A percentile compares a stretch with the other conserved stretches of the same genome.
Evolutionary conservation across 768 basidiomycete genomes (phyloP).

Genomic region (Tricholoma hemisulphureum): DNA sequence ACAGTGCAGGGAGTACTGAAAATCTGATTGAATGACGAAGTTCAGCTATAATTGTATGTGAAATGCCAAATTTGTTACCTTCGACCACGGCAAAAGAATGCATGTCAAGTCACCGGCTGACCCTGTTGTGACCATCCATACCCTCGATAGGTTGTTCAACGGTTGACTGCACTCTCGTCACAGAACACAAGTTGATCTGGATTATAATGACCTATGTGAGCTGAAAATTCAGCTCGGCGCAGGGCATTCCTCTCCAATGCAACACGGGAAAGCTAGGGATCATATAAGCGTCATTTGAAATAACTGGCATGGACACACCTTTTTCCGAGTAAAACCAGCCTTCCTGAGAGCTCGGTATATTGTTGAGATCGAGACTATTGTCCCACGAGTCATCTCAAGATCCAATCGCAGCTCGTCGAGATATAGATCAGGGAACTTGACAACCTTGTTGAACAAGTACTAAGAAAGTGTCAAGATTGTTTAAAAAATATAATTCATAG

Average conservation of each 20-base stretch:
- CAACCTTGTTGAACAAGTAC: not conserved
- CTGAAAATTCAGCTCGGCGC: not conserved
- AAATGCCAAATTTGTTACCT: not conserved
- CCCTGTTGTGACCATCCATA: not conserved
- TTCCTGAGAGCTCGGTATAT: not conserved
- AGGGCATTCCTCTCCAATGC: not conserved
- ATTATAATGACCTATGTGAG: not conserved
- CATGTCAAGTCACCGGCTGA: not conserved
- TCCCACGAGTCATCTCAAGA: not conserved
- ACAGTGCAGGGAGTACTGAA: not conserved
- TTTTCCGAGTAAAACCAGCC: not conserved
- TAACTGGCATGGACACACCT: not conserved
- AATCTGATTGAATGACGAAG: not conserved
- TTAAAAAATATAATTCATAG: not conserved
- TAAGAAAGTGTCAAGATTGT: not conserved
- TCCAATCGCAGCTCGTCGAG: not conserved
- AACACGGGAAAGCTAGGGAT: not conserved
- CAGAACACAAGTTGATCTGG: not conserved
- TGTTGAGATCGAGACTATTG: not conserved
- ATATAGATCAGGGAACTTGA: not conserved
- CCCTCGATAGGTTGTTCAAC: not conserved
- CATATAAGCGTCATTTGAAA: too few relatives aligned
- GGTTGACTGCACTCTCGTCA: not conserved
- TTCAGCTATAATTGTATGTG: not conserved
- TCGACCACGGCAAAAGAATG: not conserved